Base-by-base conservation (phyloP, 768 basidiomycete genomes). In the Mycena capillaripes region DNA sequence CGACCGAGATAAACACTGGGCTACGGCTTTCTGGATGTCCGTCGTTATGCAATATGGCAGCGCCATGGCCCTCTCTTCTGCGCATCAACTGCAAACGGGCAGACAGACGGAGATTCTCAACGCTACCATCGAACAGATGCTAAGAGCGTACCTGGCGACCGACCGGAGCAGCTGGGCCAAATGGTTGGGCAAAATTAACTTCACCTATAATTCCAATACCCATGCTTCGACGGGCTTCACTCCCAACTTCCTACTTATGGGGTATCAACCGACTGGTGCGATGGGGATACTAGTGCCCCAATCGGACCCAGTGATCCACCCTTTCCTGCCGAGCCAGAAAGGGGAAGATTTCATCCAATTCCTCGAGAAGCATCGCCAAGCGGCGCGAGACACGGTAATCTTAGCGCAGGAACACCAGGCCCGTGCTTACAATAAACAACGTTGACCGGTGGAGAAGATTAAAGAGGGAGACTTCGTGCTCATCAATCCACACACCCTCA, bases 11-110 rank as follows among this genome's bases (percentile, higher is more conserved):
- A 74, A 61, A 36, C 38, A 58, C 4, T 74, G 73, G 73, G n/a
- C 52, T 3, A 53, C 60, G 2, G 69, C 57, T 1, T 79, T 81
- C 61, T 81, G 79, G 74, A 9, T 27, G 16, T 46, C 67, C 2
- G 67, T 69, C 2, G 57, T 58, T 19, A 14, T 52, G 14, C 58
- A 69, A 19, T 61, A 69, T n/a, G 67, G 67, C 11, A 44, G 55
- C 30, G 29, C 10, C 4, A 59, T 68, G 44, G 66, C 66, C 25
- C 42, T 68, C 3, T 79, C 84, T 2, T 81, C 82, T 0, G 76
- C 81, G 0, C 79, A 83, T 63, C 85, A 86, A 70, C 85, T 83
- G 0, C 83, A 86, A 69, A 80, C 82, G 0, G 81, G 86, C 66
- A 82, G 84, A 0, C 82, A 84, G 32, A 81, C 79, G 0, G 79